Evolutionary conservation across 345 rosid genomes (phyloP).

Genomic region (Eucalyptus erythrocorys): DNA sequence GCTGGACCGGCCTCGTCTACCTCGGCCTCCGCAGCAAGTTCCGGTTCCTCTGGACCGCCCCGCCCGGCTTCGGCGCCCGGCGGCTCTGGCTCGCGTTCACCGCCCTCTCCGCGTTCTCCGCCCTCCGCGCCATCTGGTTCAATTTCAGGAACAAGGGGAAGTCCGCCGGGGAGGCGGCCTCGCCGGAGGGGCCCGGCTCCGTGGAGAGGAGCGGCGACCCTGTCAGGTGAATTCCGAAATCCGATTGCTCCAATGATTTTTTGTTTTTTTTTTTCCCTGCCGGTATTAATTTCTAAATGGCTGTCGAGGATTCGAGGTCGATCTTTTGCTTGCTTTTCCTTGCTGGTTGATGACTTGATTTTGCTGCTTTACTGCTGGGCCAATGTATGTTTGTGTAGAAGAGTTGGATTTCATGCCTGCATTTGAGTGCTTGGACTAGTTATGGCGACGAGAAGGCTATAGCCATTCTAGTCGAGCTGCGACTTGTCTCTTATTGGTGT

Average conservation of each 20-base stretch:
- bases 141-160: constrained; percentile 24
- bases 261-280: not conserved
- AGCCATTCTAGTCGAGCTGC: not conserved
- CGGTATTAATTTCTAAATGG: not conserved
- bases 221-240: constrained; percentile 7
- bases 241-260: not conserved
- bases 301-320: not conserved
- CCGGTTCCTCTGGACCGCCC: constrained; percentile 76
- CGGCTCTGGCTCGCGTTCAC: constrained; percentile 89
- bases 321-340: not conserved
- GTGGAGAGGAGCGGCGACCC: constrained; percentile 12
- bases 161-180: not conserved
- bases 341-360: not conserved
- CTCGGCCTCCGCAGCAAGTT: constrained; percentile 72
- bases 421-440: not conserved
- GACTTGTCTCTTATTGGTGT: not conserved
- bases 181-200: constrained; percentile 1
- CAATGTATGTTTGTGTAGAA: not conserved
- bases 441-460: not conserved
- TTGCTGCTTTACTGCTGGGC: not conserved
- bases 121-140: constrained; percentile 64
- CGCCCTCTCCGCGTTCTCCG: constrained; percentile 78
- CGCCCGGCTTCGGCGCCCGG: constrained; percentile 93
- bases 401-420: not conserved
- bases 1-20: constrained; percentile 83